Evolutionary conservation across 2,329 filamentous ascomycete species (phyloP).

Genomic region (Hypoxylon sp.): DNA sequence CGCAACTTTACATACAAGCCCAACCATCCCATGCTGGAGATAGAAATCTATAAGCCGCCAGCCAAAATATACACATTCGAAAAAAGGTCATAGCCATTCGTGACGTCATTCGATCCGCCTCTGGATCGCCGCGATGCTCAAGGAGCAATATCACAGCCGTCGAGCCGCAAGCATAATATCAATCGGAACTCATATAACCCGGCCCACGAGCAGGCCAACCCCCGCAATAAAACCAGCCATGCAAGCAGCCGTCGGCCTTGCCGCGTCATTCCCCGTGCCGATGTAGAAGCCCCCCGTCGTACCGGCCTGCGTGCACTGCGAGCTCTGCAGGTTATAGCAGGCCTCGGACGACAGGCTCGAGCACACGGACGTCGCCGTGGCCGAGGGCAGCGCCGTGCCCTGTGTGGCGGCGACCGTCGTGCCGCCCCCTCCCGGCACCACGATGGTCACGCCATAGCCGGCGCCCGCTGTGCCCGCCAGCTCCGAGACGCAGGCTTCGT

Average conservation of each 20-base stretch:
- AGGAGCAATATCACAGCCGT: neutral
- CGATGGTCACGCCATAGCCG: constrained; percentile 68
- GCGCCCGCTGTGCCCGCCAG: constrained; percentile 60
- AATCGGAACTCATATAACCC: constrained; percentile 42
- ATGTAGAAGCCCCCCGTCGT: constrained; percentile 49
- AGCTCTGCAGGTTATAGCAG: constrained; percentile 62
- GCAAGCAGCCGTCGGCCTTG: constrained; percentile 51
- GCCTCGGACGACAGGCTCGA: constrained; percentile 68
- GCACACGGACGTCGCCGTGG: constrained; percentile 68
- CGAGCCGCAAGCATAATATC: neutral
- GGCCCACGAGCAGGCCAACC: constrained; percentile 52
- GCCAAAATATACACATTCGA: constrained; percentile 37
- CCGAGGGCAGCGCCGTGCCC: constrained; percentile 57
- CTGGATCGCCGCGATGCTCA: constrained; percentile 5
- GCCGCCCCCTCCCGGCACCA: constrained; percentile 67
- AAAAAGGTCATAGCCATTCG: constrained; percentile 37
- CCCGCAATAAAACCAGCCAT: constrained; percentile 53
- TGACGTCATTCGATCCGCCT: constrained; percentile 36
- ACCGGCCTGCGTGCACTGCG: constrained; percentile 57
- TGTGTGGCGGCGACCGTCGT: constrained; percentile 64
- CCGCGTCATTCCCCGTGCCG: constrained; percentile 49
- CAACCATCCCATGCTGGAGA: constrained; percentile 13
- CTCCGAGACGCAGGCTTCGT: constrained; percentile 66
- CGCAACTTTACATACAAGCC: constrained; percentile 26
- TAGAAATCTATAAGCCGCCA: constrained; percentile 33